Evolutionary conservation across 2,329 filamentous ascomycete genomes (phyloP).

Genomic region (Phaeosphaeria sp.): DNA sequence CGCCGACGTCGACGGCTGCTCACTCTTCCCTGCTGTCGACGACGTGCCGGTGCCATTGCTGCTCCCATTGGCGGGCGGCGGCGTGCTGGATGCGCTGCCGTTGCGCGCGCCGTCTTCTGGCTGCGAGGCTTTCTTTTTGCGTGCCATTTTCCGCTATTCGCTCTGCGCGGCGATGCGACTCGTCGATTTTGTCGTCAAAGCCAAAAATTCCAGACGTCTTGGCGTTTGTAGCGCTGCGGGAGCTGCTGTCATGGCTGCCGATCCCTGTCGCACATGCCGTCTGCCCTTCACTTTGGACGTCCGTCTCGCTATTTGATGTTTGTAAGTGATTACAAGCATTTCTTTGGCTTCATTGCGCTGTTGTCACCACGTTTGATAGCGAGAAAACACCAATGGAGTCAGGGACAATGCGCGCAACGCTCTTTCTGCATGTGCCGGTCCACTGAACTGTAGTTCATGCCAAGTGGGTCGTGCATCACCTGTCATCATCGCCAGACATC

Average conservation of each 20-base stretch:
- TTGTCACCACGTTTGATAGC: too few relatives aligned
- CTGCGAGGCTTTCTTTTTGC: conserved; percentile 44
- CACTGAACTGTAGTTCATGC: neutral
- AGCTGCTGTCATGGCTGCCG: neutral
- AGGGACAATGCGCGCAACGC: too few relatives aligned
- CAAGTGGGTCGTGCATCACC: too few relatives aligned
- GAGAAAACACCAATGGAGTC: too few relatives aligned
- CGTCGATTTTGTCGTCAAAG: conserved; percentile 9
- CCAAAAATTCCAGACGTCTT: conserved; percentile 17
- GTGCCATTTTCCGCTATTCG: conserved; percentile 31
- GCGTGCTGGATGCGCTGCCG: conserved; percentile 17
- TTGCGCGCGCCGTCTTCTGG: conserved; percentile 17
- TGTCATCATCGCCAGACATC: too few relatives aligned
- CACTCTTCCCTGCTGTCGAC: neutral
- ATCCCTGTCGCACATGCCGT: neutral
- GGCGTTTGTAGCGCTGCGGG: neutral
- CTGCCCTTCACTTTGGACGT: too few relatives aligned
- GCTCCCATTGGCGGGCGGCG: conserved; percentile 6
- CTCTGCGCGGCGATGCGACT: neutral
- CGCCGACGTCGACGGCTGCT: conserved; percentile 31
- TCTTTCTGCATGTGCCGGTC: too few relatives aligned
- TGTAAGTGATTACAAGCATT: too few relatives aligned
- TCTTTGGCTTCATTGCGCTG: too few relatives aligned
- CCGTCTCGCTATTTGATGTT: too few relatives aligned
- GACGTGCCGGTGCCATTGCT: neutral